These are phyloP conservation scores for Penicillium sp. DNA, from an alignment of 2,329 filamentous ascomycete genomes.

Conservation along the genomic window DNA sequence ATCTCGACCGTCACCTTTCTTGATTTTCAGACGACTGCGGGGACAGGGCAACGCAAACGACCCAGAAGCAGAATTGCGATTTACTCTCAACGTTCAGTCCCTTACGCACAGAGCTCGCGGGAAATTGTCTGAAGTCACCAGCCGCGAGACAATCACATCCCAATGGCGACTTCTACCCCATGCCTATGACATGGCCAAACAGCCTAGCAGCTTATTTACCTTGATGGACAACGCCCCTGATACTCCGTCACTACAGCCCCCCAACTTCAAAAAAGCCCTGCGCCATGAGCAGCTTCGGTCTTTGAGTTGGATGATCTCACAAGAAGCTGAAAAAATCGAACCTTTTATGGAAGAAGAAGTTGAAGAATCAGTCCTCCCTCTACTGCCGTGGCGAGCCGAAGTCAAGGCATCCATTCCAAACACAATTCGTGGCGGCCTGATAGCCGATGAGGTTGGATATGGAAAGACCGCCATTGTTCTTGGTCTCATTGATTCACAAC, in stretches of 20 bases:
- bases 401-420: conserved; percentile 41
- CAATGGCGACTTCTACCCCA: conserved; percentile 53
- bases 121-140: conserved; percentile 21
- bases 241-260: conserved; percentile 32
- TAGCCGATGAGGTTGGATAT: conserved; percentile 67
- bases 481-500: conserved; percentile 53
- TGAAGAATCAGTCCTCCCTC: conserved; percentile 56
- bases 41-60: conserved; percentile 20
- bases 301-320: conserved; percentile 61
- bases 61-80: conserved; percentile 37
- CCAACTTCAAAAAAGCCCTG: conserved; percentile 42
- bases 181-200: conserved; percentile 38
- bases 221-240: conserved; percentile 49
- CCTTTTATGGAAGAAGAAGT: conserved; percentile 57
- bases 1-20: conserved; percentile 46
- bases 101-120: conserved; percentile 40
- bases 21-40: conserved; percentile 37
- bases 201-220: conserved; percentile 41
- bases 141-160: conserved; percentile 25
- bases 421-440: conserved; percentile 58
- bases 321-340: conserved; percentile 48
- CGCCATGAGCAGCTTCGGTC: conserved; percentile 57
- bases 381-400: conserved; percentile 61
- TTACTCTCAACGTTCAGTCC: conserved; percentile 42
- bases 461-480: conserved; percentile 67